Evolutionary conservation across 495 filamentous ascomycete genomes (phyloP).

Genomic region (Penicillium subrubescens): DNA sequence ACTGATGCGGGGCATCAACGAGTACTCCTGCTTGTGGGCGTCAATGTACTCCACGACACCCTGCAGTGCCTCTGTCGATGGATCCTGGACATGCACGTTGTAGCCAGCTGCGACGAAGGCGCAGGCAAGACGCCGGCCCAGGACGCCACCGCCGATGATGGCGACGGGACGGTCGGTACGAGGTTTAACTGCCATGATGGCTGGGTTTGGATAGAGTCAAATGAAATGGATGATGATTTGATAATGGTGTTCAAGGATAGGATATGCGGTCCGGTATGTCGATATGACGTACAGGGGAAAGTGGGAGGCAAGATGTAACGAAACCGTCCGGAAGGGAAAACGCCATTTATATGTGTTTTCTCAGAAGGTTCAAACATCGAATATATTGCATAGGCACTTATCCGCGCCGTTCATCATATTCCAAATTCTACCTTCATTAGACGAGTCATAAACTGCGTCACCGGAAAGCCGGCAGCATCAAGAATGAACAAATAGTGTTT

Average conservation of each 20-base stretch:
- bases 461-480: neutral
- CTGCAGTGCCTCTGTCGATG: slow-evolving; percentile 25
- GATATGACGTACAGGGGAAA: neutral
- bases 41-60: slow-evolving; percentile 38
- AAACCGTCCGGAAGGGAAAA: neutral
- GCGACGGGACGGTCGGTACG: slow-evolving; percentile 37
- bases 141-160: slow-evolving; percentile 50
- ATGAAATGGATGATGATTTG: neutral
- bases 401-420: neutral
- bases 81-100: slow-evolving; percentile 45
- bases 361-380: neutral
- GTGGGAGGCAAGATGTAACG: neutral
- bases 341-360: neutral
- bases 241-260: neutral
- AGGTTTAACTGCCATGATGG: slow-evolving; percentile 3
- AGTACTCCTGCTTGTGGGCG: slow-evolving; percentile 34
- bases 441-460: neutral
- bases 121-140: slow-evolving; percentile 49
- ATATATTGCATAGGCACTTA: neutral
- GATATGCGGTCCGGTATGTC: neutral
- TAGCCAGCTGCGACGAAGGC: slow-evolving; percentile 47
- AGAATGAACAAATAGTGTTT: neutral
- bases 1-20: slow-evolving; percentile 29
- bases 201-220: neutral
- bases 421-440: neutral